Conservation (phyloP, 1,284 basidiomycete genomes). For the Puccinia coronata region DNA sequence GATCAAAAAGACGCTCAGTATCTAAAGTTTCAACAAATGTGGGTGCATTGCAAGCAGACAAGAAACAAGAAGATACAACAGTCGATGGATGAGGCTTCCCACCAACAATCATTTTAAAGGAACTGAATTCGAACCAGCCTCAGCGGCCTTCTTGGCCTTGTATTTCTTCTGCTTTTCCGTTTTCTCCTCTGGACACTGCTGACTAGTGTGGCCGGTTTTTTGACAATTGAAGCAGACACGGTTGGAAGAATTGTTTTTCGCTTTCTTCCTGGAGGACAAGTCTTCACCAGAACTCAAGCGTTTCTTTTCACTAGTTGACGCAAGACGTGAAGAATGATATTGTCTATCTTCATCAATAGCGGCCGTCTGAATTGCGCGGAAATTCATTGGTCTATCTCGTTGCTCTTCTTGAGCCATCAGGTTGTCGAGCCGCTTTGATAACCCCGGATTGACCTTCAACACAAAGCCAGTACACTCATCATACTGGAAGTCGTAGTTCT, state of each 20-base stretch:
- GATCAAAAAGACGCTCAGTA: background rate
- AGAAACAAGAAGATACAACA: background rate
- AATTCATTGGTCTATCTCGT: background rate
- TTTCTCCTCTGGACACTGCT: background rate
- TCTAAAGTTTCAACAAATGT: background rate
- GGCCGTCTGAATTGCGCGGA: background rate
- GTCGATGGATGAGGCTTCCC: background rate
- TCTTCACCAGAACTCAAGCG: background rate
- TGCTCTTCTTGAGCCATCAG: background rate
- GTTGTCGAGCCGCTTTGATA: background rate
- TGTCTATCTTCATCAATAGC: background rate
- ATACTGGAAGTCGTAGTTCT: conserved; percentile 13
- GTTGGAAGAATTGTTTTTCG: background rate
- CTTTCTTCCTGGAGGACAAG: background rate
- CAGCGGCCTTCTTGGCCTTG: background rate
- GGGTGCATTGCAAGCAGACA: background rate
- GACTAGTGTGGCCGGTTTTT: background rate
- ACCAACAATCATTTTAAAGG: conserved; percentile 26
- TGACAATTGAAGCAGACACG: conserved; percentile 1
- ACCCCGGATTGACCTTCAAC: background rate
- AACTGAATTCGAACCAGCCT: background rate
- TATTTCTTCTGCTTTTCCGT: background rate
- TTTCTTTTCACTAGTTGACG: background rate
- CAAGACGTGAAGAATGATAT: background rate
- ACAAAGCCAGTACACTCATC: background rate